Base-by-base conservation (phyloP, 805 yeast genomes). In the Wickerhamomyces pijperi region DNA sequence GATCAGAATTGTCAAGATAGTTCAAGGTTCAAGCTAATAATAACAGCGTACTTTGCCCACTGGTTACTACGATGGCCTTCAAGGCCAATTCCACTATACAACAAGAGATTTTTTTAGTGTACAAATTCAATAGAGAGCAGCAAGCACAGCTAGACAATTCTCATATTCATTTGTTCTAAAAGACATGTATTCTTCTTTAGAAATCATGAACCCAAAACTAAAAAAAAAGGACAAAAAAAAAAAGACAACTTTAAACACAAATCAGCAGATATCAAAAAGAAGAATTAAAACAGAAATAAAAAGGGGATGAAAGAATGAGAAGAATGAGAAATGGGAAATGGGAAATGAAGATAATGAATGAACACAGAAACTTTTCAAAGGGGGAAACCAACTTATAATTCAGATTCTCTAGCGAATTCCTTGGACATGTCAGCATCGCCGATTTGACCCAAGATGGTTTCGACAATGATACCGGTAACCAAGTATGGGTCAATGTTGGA, bases 401-500 rank as follows among this genome's bases (percentile, higher is more conserved):
- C 58, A 38, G 68, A 60, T 67, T 82, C 90, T 75, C 92, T 81
- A 57, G 81, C 82, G 61, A 65, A 84, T 67, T 84, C 94, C 70
- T 84, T 81, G 55, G 77, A 73, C 94, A 88, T 87, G 67, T 88
- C 94, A 61, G 94, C 95, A 59, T 85, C 94, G 47, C 92, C 86
- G 56, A 88, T 83, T 39, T 90, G 76, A 65, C 97, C 97, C 63
- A 88, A 83, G 50, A 92, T 79, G 53, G 97, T 90, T 75, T 92
- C 98, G 55, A 82, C 82, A 80, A 92, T 85, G 63, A 92, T 87
- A 75, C 97, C 98, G 41, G 97, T 88, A 50, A 92, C 97, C 66
- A 90, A 78, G 73, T 92, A 92, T 53, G 98, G 97, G 68, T 92
- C 98, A 57, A 92, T 92, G 82, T 92, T 92, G 47, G 97, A 88